phyloP scores from a whole-genome alignment of 1,284 basidiomycete genomes.

The Cryptococcus sp. region DNA sequence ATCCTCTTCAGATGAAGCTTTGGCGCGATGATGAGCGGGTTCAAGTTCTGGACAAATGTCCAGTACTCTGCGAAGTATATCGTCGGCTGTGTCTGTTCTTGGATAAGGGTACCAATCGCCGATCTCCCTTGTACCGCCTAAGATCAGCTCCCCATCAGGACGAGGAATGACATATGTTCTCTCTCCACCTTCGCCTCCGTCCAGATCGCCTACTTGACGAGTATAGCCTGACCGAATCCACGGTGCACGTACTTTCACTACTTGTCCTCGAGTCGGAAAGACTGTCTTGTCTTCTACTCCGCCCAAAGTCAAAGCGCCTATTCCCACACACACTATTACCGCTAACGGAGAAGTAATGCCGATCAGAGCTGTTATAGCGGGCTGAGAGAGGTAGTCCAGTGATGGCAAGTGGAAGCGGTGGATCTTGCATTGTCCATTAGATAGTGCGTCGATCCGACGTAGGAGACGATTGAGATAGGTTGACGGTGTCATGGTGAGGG shows the following conservation, averaged over 20 bases:
- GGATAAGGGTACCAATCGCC: slow-evolving; percentile 47
- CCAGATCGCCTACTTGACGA: slow-evolving; percentile 43
- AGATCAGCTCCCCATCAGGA: slow-evolving; percentile 46
- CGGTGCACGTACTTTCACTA: slow-evolving; percentile 57
- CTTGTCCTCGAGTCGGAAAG: slow-evolving; percentile 61
- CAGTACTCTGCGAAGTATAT: slow-evolving; percentile 40
- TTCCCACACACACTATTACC: slow-evolving; percentile 67
- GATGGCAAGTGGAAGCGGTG: slow-evolving; percentile 34
- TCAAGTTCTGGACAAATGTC: slow-evolving; percentile 43
- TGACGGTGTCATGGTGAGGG: slow-evolving; percentile 49
- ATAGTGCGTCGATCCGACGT: slow-evolving; percentile 14
- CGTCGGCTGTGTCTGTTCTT: slow-evolving; percentile 28
- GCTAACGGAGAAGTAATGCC: slow-evolving; percentile 53
- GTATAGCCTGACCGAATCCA: slow-evolving; percentile 48
- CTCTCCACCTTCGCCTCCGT: slow-evolving; percentile 47
- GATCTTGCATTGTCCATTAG: slow-evolving; percentile 16
- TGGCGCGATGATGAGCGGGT: slow-evolving; percentile 16
- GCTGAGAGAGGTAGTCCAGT: slow-evolving; percentile 19
- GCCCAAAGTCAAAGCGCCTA: slow-evolving; percentile 58
- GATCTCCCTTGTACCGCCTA: slow-evolving; percentile 50
- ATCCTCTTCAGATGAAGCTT: neutral
- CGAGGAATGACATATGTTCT: slow-evolving; percentile 52
- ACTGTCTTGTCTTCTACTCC: slow-evolving; percentile 58
- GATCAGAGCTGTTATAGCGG: slow-evolving; percentile 20
- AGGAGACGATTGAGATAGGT: slow-evolving; percentile 43